Evolutionary conservation across 2,329 filamentous ascomycete genomes (phyloP).

Genomic region (Talaromyces sp.): DNA sequence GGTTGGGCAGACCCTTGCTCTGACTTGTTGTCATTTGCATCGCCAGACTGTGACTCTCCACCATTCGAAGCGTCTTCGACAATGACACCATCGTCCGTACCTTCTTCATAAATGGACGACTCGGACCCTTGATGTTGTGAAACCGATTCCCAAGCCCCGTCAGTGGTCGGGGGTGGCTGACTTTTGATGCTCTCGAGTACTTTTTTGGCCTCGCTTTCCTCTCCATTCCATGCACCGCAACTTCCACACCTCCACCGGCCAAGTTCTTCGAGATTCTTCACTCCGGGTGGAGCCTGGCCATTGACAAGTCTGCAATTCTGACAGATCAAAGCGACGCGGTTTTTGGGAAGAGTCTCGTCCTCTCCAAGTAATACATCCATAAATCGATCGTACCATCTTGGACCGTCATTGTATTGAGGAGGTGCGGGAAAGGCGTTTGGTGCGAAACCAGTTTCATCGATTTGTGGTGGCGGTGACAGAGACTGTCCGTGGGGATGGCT

Average conservation of each 20-base stretch:
- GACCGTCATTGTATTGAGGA: constrained; percentile 30
- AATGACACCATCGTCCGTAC: constrained; percentile 22
- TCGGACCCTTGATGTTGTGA: constrained; percentile 17
- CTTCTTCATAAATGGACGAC: constrained; percentile 11
- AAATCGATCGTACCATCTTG: constrained; percentile 91
- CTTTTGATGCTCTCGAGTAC: constrained; percentile 61
- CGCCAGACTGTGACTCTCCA: constrained; percentile 3
- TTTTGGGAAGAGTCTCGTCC: constrained; percentile 87
- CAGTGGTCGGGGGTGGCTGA: constrained; percentile 11
- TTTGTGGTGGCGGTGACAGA: neutral
- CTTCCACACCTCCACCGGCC: constrained; percentile 83
- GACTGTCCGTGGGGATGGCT: constrained; percentile 8
- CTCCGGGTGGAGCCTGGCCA: constrained; percentile 87
- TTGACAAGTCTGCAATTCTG: constrained; percentile 79
- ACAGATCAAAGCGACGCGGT: constrained; percentile 85
- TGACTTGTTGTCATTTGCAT: constrained; percentile 10
- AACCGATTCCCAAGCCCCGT: constrained; percentile 20
- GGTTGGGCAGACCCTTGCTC: constrained; percentile 14
- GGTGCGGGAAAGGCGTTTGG: constrained; percentile 41
- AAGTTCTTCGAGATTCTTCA: constrained; percentile 68
- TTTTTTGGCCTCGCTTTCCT: constrained; percentile 68
- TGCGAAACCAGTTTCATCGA: constrained; percentile 41
- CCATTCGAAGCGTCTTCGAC: constrained; percentile 17
- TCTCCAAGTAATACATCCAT: constrained; percentile 89
- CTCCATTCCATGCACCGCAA: constrained; percentile 78